phyloP scores from a whole-genome alignment of 2,329 filamentous ascomycete species.

The Xylariales sp. region DNA sequence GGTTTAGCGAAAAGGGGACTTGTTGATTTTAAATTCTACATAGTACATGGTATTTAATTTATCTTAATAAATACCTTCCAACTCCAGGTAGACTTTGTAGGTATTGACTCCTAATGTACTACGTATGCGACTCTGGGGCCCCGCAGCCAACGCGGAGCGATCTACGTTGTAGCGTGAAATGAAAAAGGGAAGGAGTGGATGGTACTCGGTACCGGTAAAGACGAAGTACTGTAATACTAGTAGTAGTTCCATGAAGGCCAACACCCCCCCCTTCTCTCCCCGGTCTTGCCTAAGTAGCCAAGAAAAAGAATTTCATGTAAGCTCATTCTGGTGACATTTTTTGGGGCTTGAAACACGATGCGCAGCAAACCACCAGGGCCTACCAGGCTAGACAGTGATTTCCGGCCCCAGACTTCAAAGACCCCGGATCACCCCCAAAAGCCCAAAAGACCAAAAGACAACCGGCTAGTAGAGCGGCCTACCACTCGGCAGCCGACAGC shows the following conservation, averaged over 20 bases:
- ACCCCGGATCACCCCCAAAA: constrained; percentile 15
- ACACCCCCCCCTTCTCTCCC: neutral
- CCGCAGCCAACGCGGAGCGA: constrained; percentile 26
- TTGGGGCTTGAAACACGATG: constrained; percentile 17
- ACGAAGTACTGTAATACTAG: neutral
- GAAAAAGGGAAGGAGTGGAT: neutral
- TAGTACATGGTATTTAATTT: no score
- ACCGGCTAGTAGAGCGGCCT: constrained; percentile 15
- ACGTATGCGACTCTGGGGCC: constrained; percentile 25
- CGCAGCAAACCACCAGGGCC: neutral
- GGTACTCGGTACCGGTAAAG: constrained; percentile 8
- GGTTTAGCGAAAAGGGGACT: neutral
- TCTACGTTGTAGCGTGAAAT: constrained; percentile 24
- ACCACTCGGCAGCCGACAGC: constrained; percentile 25
- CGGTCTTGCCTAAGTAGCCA: neutral
- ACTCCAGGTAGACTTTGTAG: no score
- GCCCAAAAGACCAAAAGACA: neutral
- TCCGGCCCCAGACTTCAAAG: constrained; percentile 34
- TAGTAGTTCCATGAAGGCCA: constrained; percentile 16
- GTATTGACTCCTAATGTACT: constrained; percentile 16
- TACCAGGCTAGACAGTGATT: neutral
- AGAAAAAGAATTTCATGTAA: constrained; percentile 21
- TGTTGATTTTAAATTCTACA: neutral
- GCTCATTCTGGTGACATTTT: constrained; percentile 1
- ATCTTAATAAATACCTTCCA: no score